These are phyloP conservation scores for Vitis hybrid DNA, from an alignment of 177 flowering plant genomes.

Conservation along the genomic window DNA sequence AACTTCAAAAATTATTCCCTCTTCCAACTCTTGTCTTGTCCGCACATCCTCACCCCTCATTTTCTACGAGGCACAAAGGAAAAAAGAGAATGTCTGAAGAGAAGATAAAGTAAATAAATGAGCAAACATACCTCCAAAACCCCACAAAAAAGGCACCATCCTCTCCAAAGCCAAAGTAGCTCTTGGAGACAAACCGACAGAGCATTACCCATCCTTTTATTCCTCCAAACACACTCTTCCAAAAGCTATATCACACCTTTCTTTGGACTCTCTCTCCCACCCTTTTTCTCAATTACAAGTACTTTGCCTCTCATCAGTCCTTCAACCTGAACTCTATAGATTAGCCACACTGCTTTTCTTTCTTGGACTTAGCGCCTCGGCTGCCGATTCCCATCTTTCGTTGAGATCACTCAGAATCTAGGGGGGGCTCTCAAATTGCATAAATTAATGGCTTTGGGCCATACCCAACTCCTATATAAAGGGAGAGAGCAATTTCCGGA, in stretches of 20 bases:
- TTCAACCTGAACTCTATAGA: constrained; percentile 14
- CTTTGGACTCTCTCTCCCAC: constrained; percentile 20
- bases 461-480: constrained; percentile 8
- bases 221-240: constrained; percentile 13
- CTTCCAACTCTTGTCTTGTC: constrained; percentile 5
- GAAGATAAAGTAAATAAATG: too few relatives aligned
- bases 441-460: background rate
- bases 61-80: constrained; percentile 6
- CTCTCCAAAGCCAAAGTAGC: constrained; percentile 14
- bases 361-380: constrained; percentile 24
- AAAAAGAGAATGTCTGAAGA: constrained; percentile 23
- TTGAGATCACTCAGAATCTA: constrained; percentile 14
- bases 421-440: background rate
- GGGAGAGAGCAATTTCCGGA: background rate
- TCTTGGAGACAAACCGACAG: constrained; percentile 14
- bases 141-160: constrained; percentile 15
- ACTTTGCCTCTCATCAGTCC: constrained; percentile 15
- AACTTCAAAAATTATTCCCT: constrained; percentile 18
- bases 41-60: constrained; percentile 4
- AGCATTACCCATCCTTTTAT: constrained; percentile 18
- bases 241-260: constrained; percentile 24
- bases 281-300: constrained; percentile 9
- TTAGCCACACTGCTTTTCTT: constrained; percentile 17
- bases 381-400: constrained; percentile 14
- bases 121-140: background rate